Conservation (phyloP, 192 early-diverging fungal species). For the Phlyctochytrium arcticum region DNA sequence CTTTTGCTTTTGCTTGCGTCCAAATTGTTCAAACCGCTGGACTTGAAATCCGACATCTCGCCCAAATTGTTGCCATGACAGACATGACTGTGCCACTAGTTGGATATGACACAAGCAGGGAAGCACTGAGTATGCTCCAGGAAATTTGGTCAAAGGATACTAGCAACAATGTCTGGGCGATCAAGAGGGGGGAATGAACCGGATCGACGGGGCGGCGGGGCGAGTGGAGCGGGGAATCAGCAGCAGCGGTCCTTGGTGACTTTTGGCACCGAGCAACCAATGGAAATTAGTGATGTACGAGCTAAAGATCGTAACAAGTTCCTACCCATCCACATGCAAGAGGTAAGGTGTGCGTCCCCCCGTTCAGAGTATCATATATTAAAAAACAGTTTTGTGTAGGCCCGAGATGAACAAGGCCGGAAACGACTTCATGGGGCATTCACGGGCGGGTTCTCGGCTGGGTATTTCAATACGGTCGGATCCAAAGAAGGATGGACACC, state of each 20-base stretch:
- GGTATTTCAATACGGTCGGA: slow-evolving; percentile 92
- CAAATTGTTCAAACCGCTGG: too few relatives aligned
- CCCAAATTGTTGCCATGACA: too few relatives aligned
- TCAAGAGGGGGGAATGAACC: too few relatives aligned
- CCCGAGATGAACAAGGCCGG: slow-evolving; percentile 58
- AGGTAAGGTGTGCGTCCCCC: slow-evolving; percentile 31
- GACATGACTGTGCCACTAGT: too few relatives aligned
- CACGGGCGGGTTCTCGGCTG: slow-evolving; percentile 91
- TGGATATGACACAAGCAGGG: too few relatives aligned
- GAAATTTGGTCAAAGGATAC: too few relatives aligned
- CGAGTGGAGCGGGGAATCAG: not conserved
- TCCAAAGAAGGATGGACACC: slow-evolving; percentile 92
- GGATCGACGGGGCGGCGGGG: not conserved
- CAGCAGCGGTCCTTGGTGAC: slow-evolving; percentile 11
- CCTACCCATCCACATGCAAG: slow-evolving; percentile 47
- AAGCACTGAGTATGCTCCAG: too few relatives aligned
- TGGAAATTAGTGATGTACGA: slow-evolving; percentile 30
- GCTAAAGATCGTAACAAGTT: slow-evolving; percentile 46
- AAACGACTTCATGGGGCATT: slow-evolving; percentile 88
- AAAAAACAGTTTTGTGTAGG: too few relatives aligned
- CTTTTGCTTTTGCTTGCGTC: too few relatives aligned
- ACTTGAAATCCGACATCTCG: too few relatives aligned
- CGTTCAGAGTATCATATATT: not conserved
- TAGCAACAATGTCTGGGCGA: too few relatives aligned
- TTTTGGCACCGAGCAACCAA: slow-evolving; percentile 42